Evolutionary conservation across 192 early-diverging fungal species (phyloP).

Genomic region (Linnemannia zychae): DNA sequence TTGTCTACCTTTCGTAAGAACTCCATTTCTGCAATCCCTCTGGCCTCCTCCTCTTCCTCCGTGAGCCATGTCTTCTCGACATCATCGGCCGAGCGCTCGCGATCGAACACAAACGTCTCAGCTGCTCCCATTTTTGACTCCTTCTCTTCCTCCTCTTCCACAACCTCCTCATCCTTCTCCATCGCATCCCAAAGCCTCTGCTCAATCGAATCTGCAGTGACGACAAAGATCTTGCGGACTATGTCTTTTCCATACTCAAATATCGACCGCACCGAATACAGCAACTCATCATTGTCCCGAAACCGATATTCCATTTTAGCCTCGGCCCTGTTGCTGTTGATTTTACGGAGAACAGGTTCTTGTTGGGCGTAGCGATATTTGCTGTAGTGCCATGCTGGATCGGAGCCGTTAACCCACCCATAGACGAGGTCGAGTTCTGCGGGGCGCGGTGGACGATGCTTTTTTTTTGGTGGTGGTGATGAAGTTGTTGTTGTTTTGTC

Average conservation of each 20-base stretch:
- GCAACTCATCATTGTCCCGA: not conserved
- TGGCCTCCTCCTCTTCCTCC: too few species aligned
- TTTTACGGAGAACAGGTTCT: not conserved
- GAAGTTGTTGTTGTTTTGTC: too few species aligned
- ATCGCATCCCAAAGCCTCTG: not conserved
- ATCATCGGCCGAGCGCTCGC: too few species aligned
- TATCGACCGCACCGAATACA: not conserved
- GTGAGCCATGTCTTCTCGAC: too few species aligned
- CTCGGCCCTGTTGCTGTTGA: not conserved
- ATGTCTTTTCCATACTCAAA: not conserved
- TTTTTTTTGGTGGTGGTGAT: not conserved
- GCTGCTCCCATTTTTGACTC: not conserved
- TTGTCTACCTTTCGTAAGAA: not conserved
- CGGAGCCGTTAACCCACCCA: too few species aligned
- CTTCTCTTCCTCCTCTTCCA: not conserved
- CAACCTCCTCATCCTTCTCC: not conserved
- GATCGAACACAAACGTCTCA: too few species aligned
- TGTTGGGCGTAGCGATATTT: not conserved
- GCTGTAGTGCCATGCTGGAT: not conserved
- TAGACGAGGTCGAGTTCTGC: not conserved
- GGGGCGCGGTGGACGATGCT: not conserved
- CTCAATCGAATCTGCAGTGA: not conserved
- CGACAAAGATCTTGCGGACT: not conserved
- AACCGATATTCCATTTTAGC: not conserved
- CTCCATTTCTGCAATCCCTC: too few species aligned